Conservation (phyloP, 2,329 filamentous ascomycete genomes). For the Beauveria sp. region DNA sequence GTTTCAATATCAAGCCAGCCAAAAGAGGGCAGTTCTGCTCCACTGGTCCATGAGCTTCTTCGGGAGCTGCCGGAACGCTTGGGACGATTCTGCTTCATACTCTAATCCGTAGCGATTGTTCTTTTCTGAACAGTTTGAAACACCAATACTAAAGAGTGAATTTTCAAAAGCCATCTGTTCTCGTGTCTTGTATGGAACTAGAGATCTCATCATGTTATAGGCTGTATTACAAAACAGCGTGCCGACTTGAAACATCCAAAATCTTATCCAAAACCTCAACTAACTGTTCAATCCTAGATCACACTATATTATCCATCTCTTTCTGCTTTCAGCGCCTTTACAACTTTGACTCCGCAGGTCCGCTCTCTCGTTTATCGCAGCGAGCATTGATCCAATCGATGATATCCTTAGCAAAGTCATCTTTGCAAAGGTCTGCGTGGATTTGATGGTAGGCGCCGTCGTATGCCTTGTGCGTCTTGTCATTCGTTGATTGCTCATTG, state of each 20-base stretch:
- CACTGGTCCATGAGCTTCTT: neutral
- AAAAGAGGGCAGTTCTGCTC: neutral
- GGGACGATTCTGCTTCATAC: neutral
- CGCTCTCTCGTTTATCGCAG: constrained; percentile 16
- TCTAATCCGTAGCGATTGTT: too few species aligned
- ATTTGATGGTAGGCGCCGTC: constrained; percentile 73
- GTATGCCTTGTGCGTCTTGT: constrained; percentile 66
- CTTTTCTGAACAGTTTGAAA: too few species aligned
- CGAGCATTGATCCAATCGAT: constrained; percentile 57
- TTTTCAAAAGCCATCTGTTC: too few species aligned
- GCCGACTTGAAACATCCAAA: neutral
- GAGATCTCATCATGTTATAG: too few species aligned
- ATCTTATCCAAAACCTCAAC: neutral
- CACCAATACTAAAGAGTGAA: neutral
- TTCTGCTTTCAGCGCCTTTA: constrained; percentile 13
- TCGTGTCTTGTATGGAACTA: too few species aligned
- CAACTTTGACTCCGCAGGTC: constrained; percentile 29
- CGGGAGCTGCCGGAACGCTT: neutral
- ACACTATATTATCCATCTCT: neutral
- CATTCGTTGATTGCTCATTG: constrained; percentile 49
- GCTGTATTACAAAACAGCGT: neutral
- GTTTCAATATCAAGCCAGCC: neutral
- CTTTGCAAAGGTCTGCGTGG: constrained; percentile 50
- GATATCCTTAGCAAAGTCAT: constrained; percentile 52
- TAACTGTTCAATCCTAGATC: neutral